Evolutionary conservation across 345 rosid genomes (phyloP), one percentile per base, ranked within the genome.

Genomic region (Hibiscus trionum): DNA sequence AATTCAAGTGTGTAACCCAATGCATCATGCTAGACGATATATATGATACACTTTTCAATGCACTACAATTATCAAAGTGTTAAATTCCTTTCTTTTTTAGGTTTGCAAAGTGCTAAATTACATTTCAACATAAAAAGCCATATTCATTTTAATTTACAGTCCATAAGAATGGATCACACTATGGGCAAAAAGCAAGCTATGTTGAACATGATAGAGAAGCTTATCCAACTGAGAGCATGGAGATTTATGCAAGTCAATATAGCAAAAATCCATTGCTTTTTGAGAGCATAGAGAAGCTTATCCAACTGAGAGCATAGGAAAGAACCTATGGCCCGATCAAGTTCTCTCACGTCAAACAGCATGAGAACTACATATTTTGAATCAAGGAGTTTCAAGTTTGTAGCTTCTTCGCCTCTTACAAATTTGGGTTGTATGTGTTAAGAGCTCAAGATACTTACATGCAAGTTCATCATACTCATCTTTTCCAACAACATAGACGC

Each of bases 381-480:
- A 61, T 53, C 65, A 67, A 8, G 21, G 39, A n/a, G 27, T n/a
- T 33, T 33, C 29, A 58, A 24, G 37, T 59, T 24, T 50, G 35
- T 37, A 53, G 63, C 35, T 62, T 42, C 66, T 61, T 52, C 49
- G 15, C 26, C 17, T 52, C 37, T 64, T 19, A 47, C 24, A 56
- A 64, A 66, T 24, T 29, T 58, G 44, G 63, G 53, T 73, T 61
- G 35, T 55, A 73, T 21, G 53, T 39, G 10, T 17, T 17, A 65
- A 58, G n/a, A 68, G 74, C 27, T 19, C 12, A 35, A 65, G 14
- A 66, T 39, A 79, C 98, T 88, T 81, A 92, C 97, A 88, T 57
- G 97, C 98, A 82, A 95, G 99, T 78, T 93, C 99, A 84, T 96
- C 99, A 68, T 96, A 96, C 72, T 87, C 94, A 77, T 96, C 98